Evolutionary conservation across 176 grass and related monocot genomes (phyloP), one percentile per base, ranked within the genome.

Genomic region (Elaeis guineensis): DNA sequence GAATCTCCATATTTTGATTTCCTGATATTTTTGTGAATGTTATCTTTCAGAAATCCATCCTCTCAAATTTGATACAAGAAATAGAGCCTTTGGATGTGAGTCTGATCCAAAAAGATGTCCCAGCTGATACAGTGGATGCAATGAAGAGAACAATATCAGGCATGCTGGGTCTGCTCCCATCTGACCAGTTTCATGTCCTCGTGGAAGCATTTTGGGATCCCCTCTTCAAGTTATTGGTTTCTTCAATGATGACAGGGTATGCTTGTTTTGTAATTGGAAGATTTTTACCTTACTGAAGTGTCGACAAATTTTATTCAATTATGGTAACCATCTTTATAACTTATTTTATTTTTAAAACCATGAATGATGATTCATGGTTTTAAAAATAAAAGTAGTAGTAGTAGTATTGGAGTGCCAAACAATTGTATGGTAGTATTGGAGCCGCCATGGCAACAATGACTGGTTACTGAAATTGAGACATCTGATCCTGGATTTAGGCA

Each of bases 241-340:
- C 93, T 79, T 98, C 87, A 51, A 92, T 89, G 80, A 98, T 83
- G 84, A 92, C 87, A 16, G 93, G 84, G 93, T 98, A 98, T 70
- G 76, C 16, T 49, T 44, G 18, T 55, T 15, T 17, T 20, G 2
- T 16, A 44, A 44, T 44, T 44, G 35, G 11, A 3, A 44, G 9
- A 44, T 44, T 3, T 44, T 0, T 8, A 44, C 6, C 5, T 44
- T 44, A 44, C 11, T 44, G 35, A 44, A 44, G 35, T 44, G 14
- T 44, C 11, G 35, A 44, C 35, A 44, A 44, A 44, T 12, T 44
- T 12, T 44, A 44, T 44, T 44, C 11, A 2, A 44, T 14, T 44
- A 44, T 44, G 11, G 3, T 44, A 12, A 14, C 11, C 11, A 12
- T 30, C 5, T 0, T 6, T 1, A 30, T 30, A 6, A 6, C 5